Percentiles rank a stretch among this genome's conserved stretches.
Evolutionary conservation across 2,329 filamentous ascomycete species (phyloP).

Genomic region (Claviceps capensis): DNA sequence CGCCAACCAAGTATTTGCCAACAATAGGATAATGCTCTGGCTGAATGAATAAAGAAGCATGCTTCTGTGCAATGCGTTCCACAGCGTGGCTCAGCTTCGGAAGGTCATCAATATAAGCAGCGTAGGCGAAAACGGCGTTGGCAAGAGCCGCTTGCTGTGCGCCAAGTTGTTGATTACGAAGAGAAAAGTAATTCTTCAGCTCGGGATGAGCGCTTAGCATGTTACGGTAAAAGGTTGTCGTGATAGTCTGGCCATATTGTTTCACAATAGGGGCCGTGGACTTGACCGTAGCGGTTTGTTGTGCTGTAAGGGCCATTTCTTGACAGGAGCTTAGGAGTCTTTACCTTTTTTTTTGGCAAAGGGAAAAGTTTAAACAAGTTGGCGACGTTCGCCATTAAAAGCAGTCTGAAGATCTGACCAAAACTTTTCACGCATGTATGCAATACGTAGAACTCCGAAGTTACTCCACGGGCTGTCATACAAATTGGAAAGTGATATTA

Average conservation of each 20-base stretch:
- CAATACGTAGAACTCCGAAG: neutral
- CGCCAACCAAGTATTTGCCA: conserved; percentile 51
- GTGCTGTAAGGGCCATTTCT: conserved; percentile 40
- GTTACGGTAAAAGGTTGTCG: conserved; percentile 57
- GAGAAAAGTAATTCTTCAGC: conserved; percentile 58
- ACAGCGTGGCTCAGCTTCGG: conserved; percentile 39
- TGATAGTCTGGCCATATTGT: conserved; percentile 55
- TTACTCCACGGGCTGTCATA: neutral
- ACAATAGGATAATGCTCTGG: conserved; percentile 60
- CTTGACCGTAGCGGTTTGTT: conserved; percentile 60
- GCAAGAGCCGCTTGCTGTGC: conserved; percentile 59
- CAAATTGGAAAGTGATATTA: too few species aligned
- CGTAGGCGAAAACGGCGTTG: conserved; percentile 56
- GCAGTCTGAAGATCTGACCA: neutral
- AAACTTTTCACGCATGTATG: neutral
- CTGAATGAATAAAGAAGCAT: conserved; percentile 55
- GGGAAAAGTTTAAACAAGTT: too few species aligned
- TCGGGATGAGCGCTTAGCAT: conserved; percentile 50
- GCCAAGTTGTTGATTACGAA: conserved; percentile 52
- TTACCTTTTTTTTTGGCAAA: too few species aligned
- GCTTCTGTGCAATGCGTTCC: conserved; percentile 64
- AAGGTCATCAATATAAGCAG: conserved; percentile 57
- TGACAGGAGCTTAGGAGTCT: neutral
- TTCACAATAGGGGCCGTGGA: conserved; percentile 61
- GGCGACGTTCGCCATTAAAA: neutral